Percentiles rank a stretch among this genome's conserved stretches.
phyloP scores from a whole-genome alignment of 257 asterid genomes.

The Coffea canephora region DNA sequence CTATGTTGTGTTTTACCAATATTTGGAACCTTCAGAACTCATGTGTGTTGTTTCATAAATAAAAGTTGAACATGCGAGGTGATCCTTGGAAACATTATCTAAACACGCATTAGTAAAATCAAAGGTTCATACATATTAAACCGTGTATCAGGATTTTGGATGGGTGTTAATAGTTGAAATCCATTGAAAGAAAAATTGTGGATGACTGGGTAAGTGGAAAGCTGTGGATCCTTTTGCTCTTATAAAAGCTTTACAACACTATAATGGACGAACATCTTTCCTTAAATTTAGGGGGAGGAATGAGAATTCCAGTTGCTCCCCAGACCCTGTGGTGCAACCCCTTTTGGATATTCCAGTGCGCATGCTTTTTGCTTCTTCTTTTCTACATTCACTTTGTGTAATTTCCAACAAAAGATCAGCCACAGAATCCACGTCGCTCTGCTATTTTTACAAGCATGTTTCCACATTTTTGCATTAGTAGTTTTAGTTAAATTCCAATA shows the following conservation, averaged over 20 bases:
- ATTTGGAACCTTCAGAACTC: not conserved
- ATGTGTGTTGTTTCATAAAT: too few relatives aligned
- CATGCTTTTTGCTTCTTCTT: not conserved
- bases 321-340: too few relatives aligned
- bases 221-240: not conserved
- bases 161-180: not conserved
- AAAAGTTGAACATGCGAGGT: too few relatives aligned
- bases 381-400: not conserved
- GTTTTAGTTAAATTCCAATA: constrained; percentile 13
- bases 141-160: too few relatives aligned
- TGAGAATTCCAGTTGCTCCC: not conserved
- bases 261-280: not conserved
- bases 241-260: not conserved
- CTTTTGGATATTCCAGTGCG: not conserved
- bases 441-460: not conserved
- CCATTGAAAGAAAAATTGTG: not conserved
- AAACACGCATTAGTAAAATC: too few relatives aligned
- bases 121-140: too few relatives aligned
- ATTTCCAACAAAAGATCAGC: not conserved
- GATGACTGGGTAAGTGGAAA: not conserved
- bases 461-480: not conserved
- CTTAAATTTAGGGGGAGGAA: not conserved
- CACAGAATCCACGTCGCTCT: not conserved
- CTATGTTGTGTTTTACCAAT: not conserved
- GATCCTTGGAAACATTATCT: too few relatives aligned